phyloP scores from a whole-genome alignment of 257 asterid genomes.

The Capsicum pubescens region DNA sequence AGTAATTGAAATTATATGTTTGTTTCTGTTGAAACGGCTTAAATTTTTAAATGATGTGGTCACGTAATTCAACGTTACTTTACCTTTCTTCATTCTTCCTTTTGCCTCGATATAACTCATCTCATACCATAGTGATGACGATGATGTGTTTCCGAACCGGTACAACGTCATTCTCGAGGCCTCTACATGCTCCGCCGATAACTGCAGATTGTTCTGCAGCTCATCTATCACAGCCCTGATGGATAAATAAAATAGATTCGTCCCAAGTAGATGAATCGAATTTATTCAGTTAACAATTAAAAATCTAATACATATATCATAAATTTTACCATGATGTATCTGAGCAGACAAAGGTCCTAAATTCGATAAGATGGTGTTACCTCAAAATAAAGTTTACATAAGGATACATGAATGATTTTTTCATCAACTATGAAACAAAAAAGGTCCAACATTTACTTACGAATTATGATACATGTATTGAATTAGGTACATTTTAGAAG shows the following conservation, averaged over 20 bases:
- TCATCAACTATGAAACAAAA: not conserved
- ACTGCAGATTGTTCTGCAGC: slow-evolving; percentile 57
- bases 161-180: slow-evolving; percentile 71
- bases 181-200: slow-evolving; percentile 66
- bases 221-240: slow-evolving; percentile 70
- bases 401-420: not conserved
- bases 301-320: no score
- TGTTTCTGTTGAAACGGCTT: not conserved
- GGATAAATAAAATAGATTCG: not conserved
- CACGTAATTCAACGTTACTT: not conserved
- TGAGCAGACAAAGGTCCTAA: not conserved
- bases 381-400: not conserved
- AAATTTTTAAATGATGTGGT: not conserved
- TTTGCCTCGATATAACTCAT: slow-evolving; percentile 70
- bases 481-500: not conserved
- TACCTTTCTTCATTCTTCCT: slow-evolving; percentile 66
- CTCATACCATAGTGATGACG: slow-evolving; percentile 76
- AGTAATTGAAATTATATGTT: not conserved
- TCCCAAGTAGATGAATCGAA: not conserved
- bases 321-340: not conserved
- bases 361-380: not conserved
- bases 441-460: not conserved
- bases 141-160: slow-evolving; percentile 72
- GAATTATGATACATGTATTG: not conserved
- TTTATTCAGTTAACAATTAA: no score